Conservation (phyloP, 1,284 basidiomycete species). For the Ceratobasidium sp. region DNA sequence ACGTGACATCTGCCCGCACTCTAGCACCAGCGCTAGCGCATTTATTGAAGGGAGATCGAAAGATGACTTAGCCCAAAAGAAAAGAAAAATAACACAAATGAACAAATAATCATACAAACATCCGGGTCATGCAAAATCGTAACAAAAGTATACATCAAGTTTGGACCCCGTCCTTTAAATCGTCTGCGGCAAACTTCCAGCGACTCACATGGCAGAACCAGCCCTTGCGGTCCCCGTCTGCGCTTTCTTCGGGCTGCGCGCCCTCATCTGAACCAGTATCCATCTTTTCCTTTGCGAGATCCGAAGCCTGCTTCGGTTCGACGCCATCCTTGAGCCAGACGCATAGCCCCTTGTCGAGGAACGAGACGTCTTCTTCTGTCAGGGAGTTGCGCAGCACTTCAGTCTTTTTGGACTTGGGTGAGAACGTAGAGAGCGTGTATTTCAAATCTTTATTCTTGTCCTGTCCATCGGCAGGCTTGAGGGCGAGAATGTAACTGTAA, state of each 20-base stretch:
- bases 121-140: conserved; percentile 23
- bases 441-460: background rate
- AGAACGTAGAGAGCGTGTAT: conserved; percentile 24
- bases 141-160: conserved; percentile 17
- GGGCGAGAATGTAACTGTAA: conserved; percentile 24
- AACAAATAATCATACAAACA: conserved; percentile 38
- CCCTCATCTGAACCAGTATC: conserved; percentile 5
- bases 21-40: conserved; percentile 3
- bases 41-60: conserved; percentile 7
- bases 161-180: conserved; percentile 3
- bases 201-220: conserved; percentile 36
- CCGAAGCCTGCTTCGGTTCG: background rate
- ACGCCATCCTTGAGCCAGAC: conserved; percentile 37
- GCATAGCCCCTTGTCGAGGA: conserved; percentile 38
- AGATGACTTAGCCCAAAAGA: background rate
- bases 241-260: background rate
- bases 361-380: conserved; percentile 30
- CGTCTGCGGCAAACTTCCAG: conserved; percentile 30
- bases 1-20: conserved; percentile 11
- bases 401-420: conserved; percentile 35
- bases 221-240: conserved; percentile 28
- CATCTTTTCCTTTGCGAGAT: conserved; percentile 13
- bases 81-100: background rate
- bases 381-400: conserved; percentile 33
- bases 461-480: background rate